phyloP scores from a whole-genome alignment of 208 protist genomes.

The Leishmania aethiopica region DNA sequence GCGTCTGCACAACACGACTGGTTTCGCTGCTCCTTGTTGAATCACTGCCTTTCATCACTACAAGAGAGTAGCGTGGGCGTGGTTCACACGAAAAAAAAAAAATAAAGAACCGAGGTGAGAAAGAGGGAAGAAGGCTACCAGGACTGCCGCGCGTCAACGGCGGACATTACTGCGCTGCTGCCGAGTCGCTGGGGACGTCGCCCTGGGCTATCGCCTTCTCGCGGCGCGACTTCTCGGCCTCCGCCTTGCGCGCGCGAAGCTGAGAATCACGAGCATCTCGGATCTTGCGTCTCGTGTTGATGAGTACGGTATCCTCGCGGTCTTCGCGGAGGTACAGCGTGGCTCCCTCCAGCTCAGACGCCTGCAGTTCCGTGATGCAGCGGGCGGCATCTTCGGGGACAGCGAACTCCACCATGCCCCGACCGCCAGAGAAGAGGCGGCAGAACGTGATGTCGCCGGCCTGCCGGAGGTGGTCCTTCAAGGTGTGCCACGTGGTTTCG shows the following conservation, averaged over 20 bases:
- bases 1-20: background rate
- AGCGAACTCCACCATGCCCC: slow-evolving; percentile 85
- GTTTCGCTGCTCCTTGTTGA: background rate
- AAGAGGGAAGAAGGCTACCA: background rate
- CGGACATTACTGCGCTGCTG: background rate
- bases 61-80: background rate
- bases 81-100: background rate
- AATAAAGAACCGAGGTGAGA: background rate
- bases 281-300: slow-evolving; percentile 84
- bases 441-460: slow-evolving; percentile 84
- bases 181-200: slow-evolving; percentile 24
- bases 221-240: slow-evolving; percentile 53
- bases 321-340: slow-evolving; percentile 88
- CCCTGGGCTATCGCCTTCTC: slow-evolving; percentile 61
- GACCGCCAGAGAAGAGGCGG: slow-evolving; percentile 73
- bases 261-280: slow-evolving; percentile 79
- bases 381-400: slow-evolving; percentile 81
- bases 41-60: background rate
- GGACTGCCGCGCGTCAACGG: background rate
- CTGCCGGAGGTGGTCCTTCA: slow-evolving; percentile 91
- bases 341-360: slow-evolving; percentile 80
- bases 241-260: slow-evolving; percentile 78
- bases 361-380: slow-evolving; percentile 87
- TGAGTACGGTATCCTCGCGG: slow-evolving; percentile 83
- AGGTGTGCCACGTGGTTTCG: slow-evolving; percentile 86